Evolutionary conservation across 495 filamentous ascomycete species (phyloP).

Genomic region (Sordaria brevicollis): DNA sequence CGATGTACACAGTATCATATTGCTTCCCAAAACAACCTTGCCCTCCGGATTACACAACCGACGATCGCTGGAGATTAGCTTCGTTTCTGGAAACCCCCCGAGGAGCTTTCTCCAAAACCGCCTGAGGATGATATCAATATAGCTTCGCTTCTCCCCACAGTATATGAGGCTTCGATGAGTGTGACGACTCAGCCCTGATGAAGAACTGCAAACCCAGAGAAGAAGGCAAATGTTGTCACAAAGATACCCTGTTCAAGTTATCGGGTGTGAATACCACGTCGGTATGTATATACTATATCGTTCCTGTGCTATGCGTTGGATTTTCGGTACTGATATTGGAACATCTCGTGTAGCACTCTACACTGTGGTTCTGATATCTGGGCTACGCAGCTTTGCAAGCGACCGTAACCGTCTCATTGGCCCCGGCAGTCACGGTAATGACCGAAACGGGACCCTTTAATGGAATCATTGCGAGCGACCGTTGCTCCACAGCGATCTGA

Average conservation of each 20-base stretch:
- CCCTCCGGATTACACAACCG: background rate
- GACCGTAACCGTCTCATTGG: conserved; percentile 15
- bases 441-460: conserved; percentile 8
- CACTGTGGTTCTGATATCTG: background rate
- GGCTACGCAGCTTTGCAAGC: conserved; percentile 2
- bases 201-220: background rate
- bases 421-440: background rate
- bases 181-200: background rate
- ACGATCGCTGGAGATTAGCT: conserved; percentile 22
- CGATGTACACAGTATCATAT: background rate
- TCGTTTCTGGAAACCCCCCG: conserved; percentile 25
- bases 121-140: conserved; percentile 2
- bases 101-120: conserved; percentile 18
- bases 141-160: background rate
- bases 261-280: background rate
- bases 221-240: background rate
- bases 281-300: conserved; percentile 1
- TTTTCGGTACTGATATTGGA: conserved; percentile 1
- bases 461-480: conserved; percentile 1
- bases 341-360: background rate
- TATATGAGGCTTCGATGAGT: background rate
- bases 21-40: background rate
- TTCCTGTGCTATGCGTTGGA: conserved; percentile 1
- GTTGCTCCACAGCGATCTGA: conserved; percentile 4
- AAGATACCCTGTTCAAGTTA: background rate